Evolutionary conservation across 2,329 filamentous ascomycete species (phyloP).

Genomic region (Diaporthe sp.): DNA sequence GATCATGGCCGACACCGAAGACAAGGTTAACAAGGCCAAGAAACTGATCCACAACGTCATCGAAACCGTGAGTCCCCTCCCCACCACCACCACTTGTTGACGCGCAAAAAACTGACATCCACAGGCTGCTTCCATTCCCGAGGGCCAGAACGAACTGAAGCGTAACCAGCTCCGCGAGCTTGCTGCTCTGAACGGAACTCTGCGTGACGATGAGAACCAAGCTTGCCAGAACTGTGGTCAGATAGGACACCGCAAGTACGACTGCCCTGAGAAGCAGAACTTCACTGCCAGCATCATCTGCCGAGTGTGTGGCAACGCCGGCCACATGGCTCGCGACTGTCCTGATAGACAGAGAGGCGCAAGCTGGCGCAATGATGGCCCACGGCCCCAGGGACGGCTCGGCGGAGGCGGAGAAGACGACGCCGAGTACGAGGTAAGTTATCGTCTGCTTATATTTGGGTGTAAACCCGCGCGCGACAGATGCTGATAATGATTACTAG

Average conservation of each 20-base stretch:
- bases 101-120: conserved; percentile 38
- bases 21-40: conserved; percentile 99
- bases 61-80: conserved; percentile 81
- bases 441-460: background rate
- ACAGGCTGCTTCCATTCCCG: conserved; percentile 96
- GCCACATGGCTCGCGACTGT: conserved; percentile 98
- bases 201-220: conserved; percentile 99
- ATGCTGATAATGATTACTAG: conserved; percentile 61
- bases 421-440: conserved; percentile 90
- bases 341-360: conserved; percentile 91
- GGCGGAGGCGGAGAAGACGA: conserved; percentile 80
- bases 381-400: conserved; percentile 71
- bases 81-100: background rate
- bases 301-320: conserved; percentile 96
- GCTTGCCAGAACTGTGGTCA: conserved; percentile 99
- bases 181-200: conserved; percentile 96
- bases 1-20: conserved; percentile 99
- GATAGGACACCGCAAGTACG: conserved; percentile 98
- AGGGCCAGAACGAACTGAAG: conserved; percentile 99
- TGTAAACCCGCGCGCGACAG: background rate
- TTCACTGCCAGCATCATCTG: conserved; percentile 99
- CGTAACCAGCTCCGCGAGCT: conserved; percentile 98
- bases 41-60: conserved; percentile 98
- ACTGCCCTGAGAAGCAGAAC: conserved; percentile 97
- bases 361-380: conserved; percentile 87